phyloP scores from a whole-genome alignment of 2,329 filamentous ascomycete species.

The Diaporthe vaccinii region DNA sequence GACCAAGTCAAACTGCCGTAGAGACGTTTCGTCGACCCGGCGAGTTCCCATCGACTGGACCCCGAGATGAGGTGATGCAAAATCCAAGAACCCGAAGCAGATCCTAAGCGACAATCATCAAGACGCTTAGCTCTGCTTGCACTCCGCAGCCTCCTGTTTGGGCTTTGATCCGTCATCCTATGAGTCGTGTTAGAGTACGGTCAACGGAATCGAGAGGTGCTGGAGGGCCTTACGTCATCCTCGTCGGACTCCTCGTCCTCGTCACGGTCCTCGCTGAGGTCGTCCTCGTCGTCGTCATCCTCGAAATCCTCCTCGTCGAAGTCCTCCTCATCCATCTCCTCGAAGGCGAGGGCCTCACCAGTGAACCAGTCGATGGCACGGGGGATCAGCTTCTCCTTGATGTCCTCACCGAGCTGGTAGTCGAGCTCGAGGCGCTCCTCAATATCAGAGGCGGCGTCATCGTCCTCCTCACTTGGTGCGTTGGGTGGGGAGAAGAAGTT shows the following conservation, averaged over 20 bases:
- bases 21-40: constrained; percentile 28
- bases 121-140: constrained; percentile 86
- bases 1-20: constrained; percentile 35
- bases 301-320: constrained; percentile 86
- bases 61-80: constrained; percentile 27
- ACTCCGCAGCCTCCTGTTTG: constrained; percentile 94
- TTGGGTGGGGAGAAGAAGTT: constrained; percentile 99
- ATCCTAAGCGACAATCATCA: constrained; percentile 28
- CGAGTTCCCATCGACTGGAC: constrained; percentile 31
- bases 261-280: constrained; percentile 86
- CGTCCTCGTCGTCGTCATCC: constrained; percentile 93
- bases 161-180: constrained; percentile 91
- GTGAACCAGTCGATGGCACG: constrained; percentile 99
- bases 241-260: constrained; percentile 83
- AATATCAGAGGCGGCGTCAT: constrained; percentile 87
- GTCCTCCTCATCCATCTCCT: constrained; percentile 89
- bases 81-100: constrained; percentile 38
- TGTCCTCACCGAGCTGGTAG: constrained; percentile 98
- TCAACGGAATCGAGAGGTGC: constrained; percentile 5
- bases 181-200: constrained; percentile 44
- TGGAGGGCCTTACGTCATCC: constrained; percentile 73
- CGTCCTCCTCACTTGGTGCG: constrained; percentile 80
- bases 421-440: constrained; percentile 98
- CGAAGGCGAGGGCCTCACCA: constrained; percentile 95
- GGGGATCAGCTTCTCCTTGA: constrained; percentile 99